Conservation (phyloP, 106 monocot species). For the Posidonia australis region DNA sequence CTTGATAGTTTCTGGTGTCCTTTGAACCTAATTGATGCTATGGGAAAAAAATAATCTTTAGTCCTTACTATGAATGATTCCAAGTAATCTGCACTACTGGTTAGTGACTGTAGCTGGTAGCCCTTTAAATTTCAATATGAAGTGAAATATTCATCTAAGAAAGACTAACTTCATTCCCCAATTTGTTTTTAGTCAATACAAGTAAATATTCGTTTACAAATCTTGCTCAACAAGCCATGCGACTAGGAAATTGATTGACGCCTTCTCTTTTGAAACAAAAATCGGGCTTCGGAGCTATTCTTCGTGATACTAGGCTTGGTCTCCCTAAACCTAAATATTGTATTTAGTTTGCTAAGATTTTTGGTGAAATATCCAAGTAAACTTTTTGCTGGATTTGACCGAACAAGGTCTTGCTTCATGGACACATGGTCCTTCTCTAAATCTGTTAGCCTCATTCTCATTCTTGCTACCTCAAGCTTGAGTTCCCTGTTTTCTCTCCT, state of each 20-base stretch:
- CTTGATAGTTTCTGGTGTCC: too few species aligned
- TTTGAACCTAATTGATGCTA: too few species aligned
- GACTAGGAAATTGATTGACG: slow-evolving; percentile 22
- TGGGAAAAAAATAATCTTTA: too few species aligned
- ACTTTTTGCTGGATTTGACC: slow-evolving; percentile 44
- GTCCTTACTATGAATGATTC: too few species aligned
- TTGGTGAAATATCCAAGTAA: slow-evolving; percentile 45
- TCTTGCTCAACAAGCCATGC: too few species aligned
- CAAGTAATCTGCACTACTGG: too few species aligned
- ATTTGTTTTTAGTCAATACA: too few species aligned
- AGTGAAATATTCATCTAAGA: too few species aligned
- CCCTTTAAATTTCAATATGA: too few species aligned
- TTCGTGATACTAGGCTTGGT: slow-evolving; percentile 20
- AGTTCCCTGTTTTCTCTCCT: slow-evolving; percentile 80
- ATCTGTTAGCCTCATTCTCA: slow-evolving; percentile 84
- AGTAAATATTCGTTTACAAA: too few species aligned
- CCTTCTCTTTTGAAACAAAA: slow-evolving; percentile 47
- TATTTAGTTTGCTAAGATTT: slow-evolving; percentile 41
- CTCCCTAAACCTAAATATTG: slow-evolving; percentile 33
- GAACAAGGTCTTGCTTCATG: slow-evolving; percentile 70
- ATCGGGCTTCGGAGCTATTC: slow-evolving; percentile 23
- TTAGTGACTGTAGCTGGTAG: too few species aligned
- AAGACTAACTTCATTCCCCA: too few species aligned
- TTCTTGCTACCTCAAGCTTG: slow-evolving; percentile 75
- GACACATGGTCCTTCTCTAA: slow-evolving; percentile 82